phyloP scores from a whole-genome alignment of 495 filamentous ascomycete genomes.

The Cercophora sp. region DNA sequence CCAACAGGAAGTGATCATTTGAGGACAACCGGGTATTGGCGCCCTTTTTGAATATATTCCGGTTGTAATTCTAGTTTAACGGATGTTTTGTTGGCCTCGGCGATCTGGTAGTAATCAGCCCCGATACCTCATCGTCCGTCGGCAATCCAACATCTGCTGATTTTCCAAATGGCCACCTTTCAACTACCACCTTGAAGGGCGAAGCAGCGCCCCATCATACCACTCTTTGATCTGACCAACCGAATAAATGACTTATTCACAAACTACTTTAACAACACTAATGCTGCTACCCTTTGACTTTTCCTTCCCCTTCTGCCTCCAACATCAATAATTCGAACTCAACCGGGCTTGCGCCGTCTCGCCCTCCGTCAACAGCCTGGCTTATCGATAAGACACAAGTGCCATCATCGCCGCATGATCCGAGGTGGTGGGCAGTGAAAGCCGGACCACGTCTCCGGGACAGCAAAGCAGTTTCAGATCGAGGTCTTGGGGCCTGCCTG shows the following conservation, averaged over 20 bases:
- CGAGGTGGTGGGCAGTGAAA: neutral
- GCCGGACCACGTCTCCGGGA: neutral
- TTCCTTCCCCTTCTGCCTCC: neutral
- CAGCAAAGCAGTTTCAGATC: constrained; percentile 7
- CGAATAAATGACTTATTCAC: constrained; percentile 3
- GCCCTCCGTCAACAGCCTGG: too few relatives aligned
- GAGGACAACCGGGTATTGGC: too few relatives aligned
- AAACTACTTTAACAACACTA: neutral
- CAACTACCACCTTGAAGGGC: constrained; percentile 13
- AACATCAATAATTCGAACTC: neutral
- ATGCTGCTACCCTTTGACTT: neutral
- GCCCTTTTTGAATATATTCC: neutral
- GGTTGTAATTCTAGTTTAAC: neutral
- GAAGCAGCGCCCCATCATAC: too few relatives aligned
- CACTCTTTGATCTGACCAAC: neutral
- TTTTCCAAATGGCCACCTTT: constrained; percentile 29
- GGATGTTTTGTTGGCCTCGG: constrained; percentile 6
- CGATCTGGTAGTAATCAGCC: constrained; percentile 21
- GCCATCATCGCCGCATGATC: constrained; percentile 2
- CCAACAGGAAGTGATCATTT: too few relatives aligned
- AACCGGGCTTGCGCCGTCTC: neutral
- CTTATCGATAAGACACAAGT: constrained; percentile 4
- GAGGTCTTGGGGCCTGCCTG: too few relatives aligned
- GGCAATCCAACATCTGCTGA: constrained; percentile 29
- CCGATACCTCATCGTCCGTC: constrained; percentile 18